Base-by-base conservation (phyloP, 768 basidiomycete genomes). In the Auriscalpium microsporum region DNA sequence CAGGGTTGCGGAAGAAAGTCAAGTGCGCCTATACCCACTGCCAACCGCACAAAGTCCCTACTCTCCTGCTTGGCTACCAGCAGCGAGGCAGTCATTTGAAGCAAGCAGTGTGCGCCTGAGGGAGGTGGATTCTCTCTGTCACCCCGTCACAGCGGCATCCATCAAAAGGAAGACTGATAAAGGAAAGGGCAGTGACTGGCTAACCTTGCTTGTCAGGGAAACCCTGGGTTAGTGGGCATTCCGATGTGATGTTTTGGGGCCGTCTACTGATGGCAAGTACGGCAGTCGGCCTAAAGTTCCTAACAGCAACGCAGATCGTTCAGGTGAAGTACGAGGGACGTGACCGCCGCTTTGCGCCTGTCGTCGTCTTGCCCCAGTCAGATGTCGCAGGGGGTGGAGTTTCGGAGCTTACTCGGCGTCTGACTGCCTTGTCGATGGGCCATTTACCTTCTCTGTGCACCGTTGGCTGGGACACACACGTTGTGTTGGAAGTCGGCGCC, bases 261-360 rank as follows among this genome's bases (percentile, higher is more conserved):
- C 14, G 4, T 59, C 56, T 21, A 48, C 52, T n/a, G 50, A 35
- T 7, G 47, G 44, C 28, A 50, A 14, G 19, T 36, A 19, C 19
- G 34, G 10, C 35, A 92, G 90, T 90, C 45, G 83, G 86, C 63
- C 72, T 89, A 13, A 87, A 82, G 65, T 87, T 84, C 64, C 69
- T 90, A 58, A 80, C 81, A 10, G 67, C 72, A 40, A 72, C 72
- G 9, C 89, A 92, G 65, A 68, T 78, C 6, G 56, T 91, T 45
- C 77, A 86, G 57, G 73, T 88, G 17, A 58, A 62, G 16, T 91
- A 86, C 64, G 87, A 91, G 71, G 81, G 83, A 28, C 65, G 62
- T 44, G 64, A 58, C 13, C 83, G 84, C 42, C 74, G 72, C 51
- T 91, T 90, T 66, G 65, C 69, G 14, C 70, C 87, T n/a, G 64